Base-by-base conservation (phyloP, 257 asterid genomes). In the Plectranthus barbatus region DNA sequence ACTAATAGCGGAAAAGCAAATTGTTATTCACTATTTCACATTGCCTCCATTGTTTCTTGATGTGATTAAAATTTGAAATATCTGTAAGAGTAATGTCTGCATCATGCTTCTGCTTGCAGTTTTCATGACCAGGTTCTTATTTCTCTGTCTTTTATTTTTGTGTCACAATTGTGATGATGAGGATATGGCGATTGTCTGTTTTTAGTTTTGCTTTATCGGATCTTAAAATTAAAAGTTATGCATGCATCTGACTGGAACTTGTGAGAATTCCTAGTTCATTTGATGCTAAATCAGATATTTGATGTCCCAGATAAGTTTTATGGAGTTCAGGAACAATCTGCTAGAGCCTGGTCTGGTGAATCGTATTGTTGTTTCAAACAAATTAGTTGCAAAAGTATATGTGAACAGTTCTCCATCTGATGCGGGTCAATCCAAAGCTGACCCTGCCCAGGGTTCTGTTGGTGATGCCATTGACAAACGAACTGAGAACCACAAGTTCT, bases 311-410 rank as follows among this genome's bases (percentile, higher is more conserved):
- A 91, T 91, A 65, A 91, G 90, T 63, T 91, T 86, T 74, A 95
- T 86, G 76, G 96, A 86, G 76, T 86, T 91, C 74, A 88, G 77
- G 78, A 86, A 77, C 80, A 81, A 65, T 69, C 76, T 91, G 60
- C 92, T 86, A 62, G 94, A 86, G 80, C 88, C 94, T 69, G 98
- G 98, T 61, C 83, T 83, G 24, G 96, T 88, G 48, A 95, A 91
- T 69, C 87, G 60, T 66, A 79, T 91, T 44, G 83, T 77, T 68
- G 79, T 86, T 41, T 41, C 81, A 1, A 78, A 91, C 69, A 83
- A 79, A 71, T 68, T 85, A 24, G 68, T 78, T 17, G 98, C 96
- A 23, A 84, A 83, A 64, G 83, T 91, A 57, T 91, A 75, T 64
- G 80, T 83, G 50, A 86, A 55, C 73, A 77, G 56, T 40, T 71